Evolutionary conservation across 805 yeast species (phyloP), one percentile per base, ranked within the genome.

Genomic region (Candida golubevii): DNA sequence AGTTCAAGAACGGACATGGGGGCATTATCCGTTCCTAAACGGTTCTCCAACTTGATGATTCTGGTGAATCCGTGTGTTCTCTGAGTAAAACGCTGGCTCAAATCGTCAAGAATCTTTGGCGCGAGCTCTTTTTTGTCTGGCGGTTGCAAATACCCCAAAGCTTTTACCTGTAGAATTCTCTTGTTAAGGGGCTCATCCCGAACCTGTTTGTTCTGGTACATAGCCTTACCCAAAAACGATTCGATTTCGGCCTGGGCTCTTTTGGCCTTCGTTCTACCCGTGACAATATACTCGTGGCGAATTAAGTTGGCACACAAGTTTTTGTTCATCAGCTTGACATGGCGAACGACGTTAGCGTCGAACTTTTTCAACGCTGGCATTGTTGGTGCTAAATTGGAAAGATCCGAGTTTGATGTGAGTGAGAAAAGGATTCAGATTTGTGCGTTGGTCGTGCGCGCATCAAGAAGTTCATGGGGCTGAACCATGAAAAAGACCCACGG

Each of bases 31-130:
- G 69, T 73, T 44, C 93, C 90, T 38, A 83, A 64, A 53, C 98
- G 75, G 13, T 90, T 88, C 63, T 93, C 98, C 48, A 93, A 70
- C 54, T 78, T 82, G 49, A 89, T 67, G 42, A 91, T 79, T 54
- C 98, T 79, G 3, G 97, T 88, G 68, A 83, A 91, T 1, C 97
- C 97, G 49, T 88, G 86, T 1, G 65, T 59, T 66, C 96, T 78
- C 23, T 65, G 57, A 4, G 69, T 57, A 59, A 85, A 90, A 45
- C 95, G 73, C 35, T 78, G 72, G 4, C 80, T 78, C 34, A 90
- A 70, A 35, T 78, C 88, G 13, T 73, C 75, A 47, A 84, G 70
- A 36, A 93, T 66, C 58, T 85, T 87, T n/a, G 86, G 28, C 10
- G 62, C 63, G 12, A 59, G 51, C 35, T 59, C 63, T 31, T 35